Conservation (phyloP, 257 asterid genomes). For the Scutellaria minor region DNA sequence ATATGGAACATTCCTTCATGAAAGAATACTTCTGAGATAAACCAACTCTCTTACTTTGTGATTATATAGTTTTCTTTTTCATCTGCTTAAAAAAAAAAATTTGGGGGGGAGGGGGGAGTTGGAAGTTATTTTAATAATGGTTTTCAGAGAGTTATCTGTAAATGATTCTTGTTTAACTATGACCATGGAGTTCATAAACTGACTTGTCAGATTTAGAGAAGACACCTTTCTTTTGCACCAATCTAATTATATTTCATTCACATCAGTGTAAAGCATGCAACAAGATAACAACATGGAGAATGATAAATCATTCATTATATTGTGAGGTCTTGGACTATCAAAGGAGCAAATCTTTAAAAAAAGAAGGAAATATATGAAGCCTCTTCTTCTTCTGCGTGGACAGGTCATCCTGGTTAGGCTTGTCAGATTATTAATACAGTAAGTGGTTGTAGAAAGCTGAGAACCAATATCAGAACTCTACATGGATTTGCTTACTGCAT, state of each 20-base stretch:
- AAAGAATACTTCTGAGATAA: not conserved
- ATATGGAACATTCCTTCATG: slow-evolving; percentile 15
- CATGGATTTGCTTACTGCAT: slow-evolving; percentile 50
- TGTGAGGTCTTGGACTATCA: slow-evolving; percentile 56
- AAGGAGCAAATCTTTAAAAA: slow-evolving; percentile 47
- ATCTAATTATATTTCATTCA: slow-evolving; percentile 1
- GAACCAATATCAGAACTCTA: slow-evolving; percentile 47
- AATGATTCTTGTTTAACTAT: not conserved
- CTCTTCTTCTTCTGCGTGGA: slow-evolving; percentile 52
- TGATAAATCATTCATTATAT: not conserved
- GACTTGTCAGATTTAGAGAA: not conserved
- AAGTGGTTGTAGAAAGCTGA: slow-evolving; percentile 47
- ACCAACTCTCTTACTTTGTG: not conserved
- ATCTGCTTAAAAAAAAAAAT: too few relatives aligned
- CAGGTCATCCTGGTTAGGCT: slow-evolving; percentile 48
- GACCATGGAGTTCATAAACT: not conserved
- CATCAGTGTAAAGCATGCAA: slow-evolving; percentile 8
- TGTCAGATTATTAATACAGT: slow-evolving; percentile 41
- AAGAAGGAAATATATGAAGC: slow-evolving; percentile 50
- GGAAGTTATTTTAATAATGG: not conserved
- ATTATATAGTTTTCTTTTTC: slow-evolving; percentile 13
- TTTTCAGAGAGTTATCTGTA: not conserved
- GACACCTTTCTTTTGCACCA: not conserved
- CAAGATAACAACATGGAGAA: not conserved
- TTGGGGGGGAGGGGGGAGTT: too few relatives aligned